These are phyloP conservation scores for Colletotrichum tanaceti DNA, from an alignment of 2,329 filamentous ascomycete species.

Conservation along the genomic window DNA sequence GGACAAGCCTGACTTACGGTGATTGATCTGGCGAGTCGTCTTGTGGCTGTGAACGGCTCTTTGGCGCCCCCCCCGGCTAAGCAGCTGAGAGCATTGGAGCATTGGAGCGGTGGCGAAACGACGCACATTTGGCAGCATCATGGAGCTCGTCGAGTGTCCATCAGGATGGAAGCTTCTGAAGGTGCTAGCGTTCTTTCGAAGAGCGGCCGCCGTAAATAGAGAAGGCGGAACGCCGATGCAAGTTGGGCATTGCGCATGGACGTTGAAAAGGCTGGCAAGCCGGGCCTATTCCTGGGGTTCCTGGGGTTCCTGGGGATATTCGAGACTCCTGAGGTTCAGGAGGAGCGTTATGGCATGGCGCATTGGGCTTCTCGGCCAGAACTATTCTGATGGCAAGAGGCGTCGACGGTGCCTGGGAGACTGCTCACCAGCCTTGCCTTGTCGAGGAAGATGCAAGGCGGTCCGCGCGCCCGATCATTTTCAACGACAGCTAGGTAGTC, in stretches of 20 bases:
- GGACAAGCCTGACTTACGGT: conserved; percentile 31
- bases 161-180: conserved; percentile 16
- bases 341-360: conserved; percentile 39
- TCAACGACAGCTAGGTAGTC: conserved; percentile 38
- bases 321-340: conserved; percentile 15
- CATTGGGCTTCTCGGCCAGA: conserved; percentile 28
- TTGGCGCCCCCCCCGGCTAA: conserved; percentile 15
- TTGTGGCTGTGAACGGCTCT: conserved; percentile 20
- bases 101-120: conserved; percentile 1
- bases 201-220: conserved; percentile 29
- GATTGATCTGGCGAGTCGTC: conserved; percentile 19
- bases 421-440: conserved; percentile 3
- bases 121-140: conserved; percentile 23
- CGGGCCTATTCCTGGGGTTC: no score
- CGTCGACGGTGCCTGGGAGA: conserved; percentile 9
- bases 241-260: conserved; percentile 37
- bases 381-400: conserved; percentile 35
- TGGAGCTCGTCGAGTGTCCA: neutral
- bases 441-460: conserved; percentile 12
- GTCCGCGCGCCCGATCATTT: conserved; percentile 36
- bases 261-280: conserved; percentile 21
- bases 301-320: no score
- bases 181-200: neutral
- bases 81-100: neutral
- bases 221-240: conserved; percentile 37